These are phyloP conservation scores for Oxyria digyna DNA, from an alignment of 148 eudicot species.

Conservation along the genomic window DNA sequence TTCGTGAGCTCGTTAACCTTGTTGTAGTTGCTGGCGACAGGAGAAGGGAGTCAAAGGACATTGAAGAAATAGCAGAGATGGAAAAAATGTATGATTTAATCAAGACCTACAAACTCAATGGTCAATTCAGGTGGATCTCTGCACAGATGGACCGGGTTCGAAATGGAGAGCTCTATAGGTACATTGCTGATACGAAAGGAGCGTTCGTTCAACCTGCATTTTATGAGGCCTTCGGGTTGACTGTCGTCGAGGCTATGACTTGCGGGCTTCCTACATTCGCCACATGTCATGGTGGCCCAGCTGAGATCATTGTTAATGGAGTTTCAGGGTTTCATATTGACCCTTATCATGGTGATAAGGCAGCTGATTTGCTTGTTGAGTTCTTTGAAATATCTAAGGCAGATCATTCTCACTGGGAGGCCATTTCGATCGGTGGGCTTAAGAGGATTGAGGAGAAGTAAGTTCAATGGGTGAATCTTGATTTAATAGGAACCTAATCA, in stretches of 20 bases:
- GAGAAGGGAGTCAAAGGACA: constrained; percentile 88
- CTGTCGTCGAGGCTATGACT: constrained; percentile 96
- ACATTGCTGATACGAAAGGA: constrained; percentile 82
- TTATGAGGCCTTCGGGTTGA: constrained; percentile 91
- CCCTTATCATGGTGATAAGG: constrained; percentile 95
- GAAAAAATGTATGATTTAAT: constrained; percentile 82
- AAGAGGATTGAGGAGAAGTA: constrained; percentile 77
- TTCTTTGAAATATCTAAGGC: constrained; percentile 60
- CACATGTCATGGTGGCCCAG: constrained; percentile 82
- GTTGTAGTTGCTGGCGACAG: constrained; percentile 96
- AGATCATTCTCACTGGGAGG: constrained; percentile 81
- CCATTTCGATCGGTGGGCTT: constrained; percentile 79
- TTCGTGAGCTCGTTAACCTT: constrained; percentile 77
- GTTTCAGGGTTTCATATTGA: constrained; percentile 93
- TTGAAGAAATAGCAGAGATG: constrained; percentile 89
- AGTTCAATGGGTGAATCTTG: not conserved
- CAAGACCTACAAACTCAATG: constrained; percentile 61
- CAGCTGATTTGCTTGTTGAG: constrained; percentile 54
- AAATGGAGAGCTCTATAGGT: constrained; percentile 91
- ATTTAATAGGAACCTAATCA: not conserved
- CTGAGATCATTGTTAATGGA: constrained; percentile 89
- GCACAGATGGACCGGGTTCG: constrained; percentile 95
- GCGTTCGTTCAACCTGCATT: constrained; percentile 89
- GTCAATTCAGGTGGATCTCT: constrained; percentile 95
- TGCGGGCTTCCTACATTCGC: constrained; percentile 97